Percentiles rank a stretch among this genome's conserved stretches.
phyloP scores from a whole-genome alignment of 139 green algal species.

The Chlorella sp. region DNA sequence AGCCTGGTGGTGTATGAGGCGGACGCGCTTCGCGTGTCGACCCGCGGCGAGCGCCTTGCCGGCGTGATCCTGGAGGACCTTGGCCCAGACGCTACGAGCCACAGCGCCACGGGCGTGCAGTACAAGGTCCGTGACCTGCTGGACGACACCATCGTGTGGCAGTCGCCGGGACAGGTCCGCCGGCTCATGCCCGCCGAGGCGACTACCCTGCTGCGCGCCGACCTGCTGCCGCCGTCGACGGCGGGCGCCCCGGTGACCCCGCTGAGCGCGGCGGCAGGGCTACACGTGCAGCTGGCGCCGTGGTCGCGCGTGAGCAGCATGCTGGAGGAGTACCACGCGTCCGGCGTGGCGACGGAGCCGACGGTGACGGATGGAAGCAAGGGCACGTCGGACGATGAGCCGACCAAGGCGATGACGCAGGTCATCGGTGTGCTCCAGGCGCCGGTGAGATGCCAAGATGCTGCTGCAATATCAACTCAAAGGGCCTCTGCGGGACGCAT shows the following conservation, averaged over 20 bases:
- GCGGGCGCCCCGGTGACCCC: conserved; percentile 16
- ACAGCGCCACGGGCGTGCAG: neutral
- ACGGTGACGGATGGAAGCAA: neutral
- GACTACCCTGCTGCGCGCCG: conserved; percentile 8
- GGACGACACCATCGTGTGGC: conserved; percentile 12
- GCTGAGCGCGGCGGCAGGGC: conserved; percentile 1
- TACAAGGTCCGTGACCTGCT: conserved; percentile 33
- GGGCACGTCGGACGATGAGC: neutral
- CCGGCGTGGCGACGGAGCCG: neutral
- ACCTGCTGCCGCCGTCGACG: conserved; percentile 25
- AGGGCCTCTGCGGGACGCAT: too few species aligned
- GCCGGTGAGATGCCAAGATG: too few species aligned
- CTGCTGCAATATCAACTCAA: too few species aligned
- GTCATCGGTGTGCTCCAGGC: conserved; percentile 7
- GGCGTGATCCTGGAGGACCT: conserved; percentile 18
- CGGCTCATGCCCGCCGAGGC: conserved; percentile 9
- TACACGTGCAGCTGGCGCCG: conserved; percentile 8
- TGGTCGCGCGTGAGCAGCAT: neutral
- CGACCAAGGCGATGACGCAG: neutral
- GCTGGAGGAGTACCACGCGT: conserved; percentile 1
- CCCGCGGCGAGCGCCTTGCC: conserved; percentile 7
- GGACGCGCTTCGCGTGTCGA: neutral
- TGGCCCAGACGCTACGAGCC: neutral
- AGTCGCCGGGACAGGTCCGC: conserved; percentile 13
- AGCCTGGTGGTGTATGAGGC: conserved; percentile 22